Evolutionary conservation across 2,329 filamentous ascomycete genomes (phyloP), one percentile per base, ranked within the genome.

Genomic region (Colletotrichum sidae): DNA sequence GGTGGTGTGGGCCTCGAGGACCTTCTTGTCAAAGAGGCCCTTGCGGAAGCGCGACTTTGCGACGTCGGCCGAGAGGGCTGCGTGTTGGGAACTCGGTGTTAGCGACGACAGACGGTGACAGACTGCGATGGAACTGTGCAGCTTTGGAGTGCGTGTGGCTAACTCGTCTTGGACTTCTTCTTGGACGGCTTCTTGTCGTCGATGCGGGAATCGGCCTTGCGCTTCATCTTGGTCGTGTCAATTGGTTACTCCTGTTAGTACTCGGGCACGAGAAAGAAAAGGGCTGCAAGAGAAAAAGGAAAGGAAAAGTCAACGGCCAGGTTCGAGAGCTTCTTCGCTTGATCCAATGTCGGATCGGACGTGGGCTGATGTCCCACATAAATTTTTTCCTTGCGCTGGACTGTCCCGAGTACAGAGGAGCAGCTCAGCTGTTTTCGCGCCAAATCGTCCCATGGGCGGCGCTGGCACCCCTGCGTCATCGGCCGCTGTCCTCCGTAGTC

Each of bases 1-100:
- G 17, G 80, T 73, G 9, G 86, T 87, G 76, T 92, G 92, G 39
- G 82, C 76, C 62, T 84, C 72, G 65, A 91, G 82, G 39, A 87
- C 83, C 33, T 83, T 71, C 58, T 84, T 75, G 70, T 89, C 85
- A 74, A 93, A 92, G 44, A 93, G 85, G 6, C 87, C 89, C 57
- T 84, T 81, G 59, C 88, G 85, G 75, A 93, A 93, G 49, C 88
- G 83, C 67, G 82, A 77, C 70, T 84, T 81, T 55, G 86, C 83
- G 54, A 86, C 83, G 13, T 83, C 78, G 55, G 78, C 72, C 61
- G 77, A 78, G 68, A 87, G 75, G 61, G 80, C 85, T 86, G 17
- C 17, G 49, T 45, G 25, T 25, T 37, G 41, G 12, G 38, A 12
- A 12, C 41, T 61, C 47, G 57, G 57, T 68, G 57, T 69, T 58